Evolutionary conservation across 805 yeast genomes (phyloP), one percentile per base, ranked within the genome.

Genomic region (Candida maesae): DNA sequence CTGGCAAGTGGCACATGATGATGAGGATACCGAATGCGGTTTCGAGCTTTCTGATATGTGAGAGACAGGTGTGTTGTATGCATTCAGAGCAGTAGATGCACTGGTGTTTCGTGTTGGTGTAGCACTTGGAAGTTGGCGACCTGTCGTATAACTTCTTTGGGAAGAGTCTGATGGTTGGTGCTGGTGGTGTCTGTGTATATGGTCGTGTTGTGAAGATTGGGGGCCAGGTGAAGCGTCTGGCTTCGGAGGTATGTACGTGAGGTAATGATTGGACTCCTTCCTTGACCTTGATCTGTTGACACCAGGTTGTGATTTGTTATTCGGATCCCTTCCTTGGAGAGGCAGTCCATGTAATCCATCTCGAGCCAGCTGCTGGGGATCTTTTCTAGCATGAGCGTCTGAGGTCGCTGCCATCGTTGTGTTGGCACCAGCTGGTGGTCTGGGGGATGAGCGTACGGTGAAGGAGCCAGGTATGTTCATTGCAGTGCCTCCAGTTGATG

Each of bases 1-100:
- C 4, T 61, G 63, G 60, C 90, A 82, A 29, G 67, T 66, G 17
- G 70, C 66, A 58, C 89, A 81, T 1, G 32, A 19, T 6, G 53
- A 42, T 13, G 45, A 38, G 12, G 41, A 28, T 17, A 21, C 7
- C 10, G 39, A 28, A 13, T 28, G 31, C 9, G 31, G 25, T 12
- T 33, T 41, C 25, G 28, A 18, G 3, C 39, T 17, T 6, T 33
- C 35, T 10, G 26, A 15, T 11, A 19, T 14, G 4, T 39, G 29
- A 3, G 47, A 16, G 5, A 44, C 36, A n/a, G 56, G 40, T 6
- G 51, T 39, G 12, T 45, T 45, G 19, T 30, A 27, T 2, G 29
- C 23, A 30, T 20, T 27, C 19, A n/a, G 5, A 2, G 34, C 15
- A 14, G 38, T 8, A 2, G 47, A 35, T 7, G 28, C 17, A 16